phyloP scores from a whole-genome alignment of 805 yeast genomes.

The Ascoidea rubescens region DNA sequence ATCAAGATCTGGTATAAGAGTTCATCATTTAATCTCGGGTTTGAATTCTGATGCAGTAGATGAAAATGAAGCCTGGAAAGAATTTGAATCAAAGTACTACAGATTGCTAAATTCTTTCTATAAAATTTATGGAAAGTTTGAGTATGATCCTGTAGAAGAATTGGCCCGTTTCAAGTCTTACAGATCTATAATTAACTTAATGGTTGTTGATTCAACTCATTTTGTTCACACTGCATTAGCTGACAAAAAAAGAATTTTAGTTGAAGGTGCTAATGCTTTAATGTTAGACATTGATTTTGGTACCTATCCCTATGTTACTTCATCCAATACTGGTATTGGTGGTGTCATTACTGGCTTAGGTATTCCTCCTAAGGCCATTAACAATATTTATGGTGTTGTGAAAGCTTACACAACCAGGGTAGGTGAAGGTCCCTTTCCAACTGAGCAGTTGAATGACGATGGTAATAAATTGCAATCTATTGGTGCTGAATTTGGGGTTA shows the following conservation, averaged over 20 bases:
- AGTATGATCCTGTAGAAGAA: conserved; percentile 73
- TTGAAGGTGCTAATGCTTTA: conserved; percentile 97
- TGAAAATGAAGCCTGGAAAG: conserved; percentile 87
- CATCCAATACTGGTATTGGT: conserved; percentile 92
- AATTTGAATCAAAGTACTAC: conserved; percentile 64
- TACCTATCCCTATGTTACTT: conserved; percentile 94
- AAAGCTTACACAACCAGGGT: conserved; percentile 98
- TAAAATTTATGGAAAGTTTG: conserved; percentile 88
- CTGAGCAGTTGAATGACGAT: conserved; percentile 79
- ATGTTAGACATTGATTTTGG: conserved; percentile 98
- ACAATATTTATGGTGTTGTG: conserved; percentile 85
- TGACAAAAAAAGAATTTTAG: conserved; percentile 70
- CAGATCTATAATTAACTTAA: conserved; percentile 68
- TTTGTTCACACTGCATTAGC: conserved; percentile 69
- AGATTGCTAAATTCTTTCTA: conserved; percentile 70
- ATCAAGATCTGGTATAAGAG: conserved; percentile 90
- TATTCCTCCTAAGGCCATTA: conserved; percentile 77
- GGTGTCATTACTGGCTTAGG: conserved; percentile 97
- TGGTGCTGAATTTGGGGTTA: conserved; percentile 95
- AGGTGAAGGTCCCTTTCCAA: conserved; percentile 99
- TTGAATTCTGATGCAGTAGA: conserved; percentile 18
- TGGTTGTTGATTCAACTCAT: conserved; percentile 84
- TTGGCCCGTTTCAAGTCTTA: conserved; percentile 61
- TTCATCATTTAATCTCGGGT: conserved; percentile 77
- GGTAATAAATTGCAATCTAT: conserved; percentile 83